Percentiles rank a stretch among this genome's conserved stretches.
These are phyloP conservation scores for Plasmodium fragile DNA, from an alignment of 169 alveolate species.

Conservation along the genomic window DNA sequence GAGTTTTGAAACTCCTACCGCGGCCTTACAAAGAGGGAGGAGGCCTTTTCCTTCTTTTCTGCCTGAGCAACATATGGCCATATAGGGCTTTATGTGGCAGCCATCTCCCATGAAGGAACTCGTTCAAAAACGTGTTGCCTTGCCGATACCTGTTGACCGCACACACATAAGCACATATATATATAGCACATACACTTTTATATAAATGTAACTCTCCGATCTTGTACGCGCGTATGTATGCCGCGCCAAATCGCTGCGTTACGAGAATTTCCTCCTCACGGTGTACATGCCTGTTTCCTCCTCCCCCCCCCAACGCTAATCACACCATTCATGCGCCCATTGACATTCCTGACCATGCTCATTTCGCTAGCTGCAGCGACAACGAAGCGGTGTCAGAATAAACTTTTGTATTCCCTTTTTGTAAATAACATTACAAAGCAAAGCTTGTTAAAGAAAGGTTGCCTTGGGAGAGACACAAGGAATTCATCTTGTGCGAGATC, in stretches of 20 bases:
- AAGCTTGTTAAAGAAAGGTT: background rate
- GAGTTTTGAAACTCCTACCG: background rate
- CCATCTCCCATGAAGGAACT: background rate
- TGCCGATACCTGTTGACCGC: background rate
- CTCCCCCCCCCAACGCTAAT: background rate
- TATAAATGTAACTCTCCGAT: background rate
- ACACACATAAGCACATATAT: background rate
- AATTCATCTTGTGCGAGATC: background rate
- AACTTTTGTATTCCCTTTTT: conserved; percentile 19
- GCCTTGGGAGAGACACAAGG: background rate
- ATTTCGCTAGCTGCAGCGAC: conserved; percentile 15
- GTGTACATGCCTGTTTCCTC: background rate
- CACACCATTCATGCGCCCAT: conserved; percentile 25
- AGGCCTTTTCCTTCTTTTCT: background rate
- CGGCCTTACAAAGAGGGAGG: background rate
- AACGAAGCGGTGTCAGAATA: conserved; percentile 15
- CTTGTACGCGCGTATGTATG: background rate
- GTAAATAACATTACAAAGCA: conserved; percentile 15
- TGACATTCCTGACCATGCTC: conserved; percentile 36
- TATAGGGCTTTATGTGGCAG: background rate
- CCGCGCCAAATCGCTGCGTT: background rate
- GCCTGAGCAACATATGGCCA: background rate
- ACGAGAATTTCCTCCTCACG: background rate
- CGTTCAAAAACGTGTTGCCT: background rate
- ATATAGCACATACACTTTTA: background rate